Evolutionary conservation across 2,329 filamentous ascomycete genomes (phyloP), one percentile per base, ranked within the genome.

Genomic region (Aspergillus bombycis): DNA sequence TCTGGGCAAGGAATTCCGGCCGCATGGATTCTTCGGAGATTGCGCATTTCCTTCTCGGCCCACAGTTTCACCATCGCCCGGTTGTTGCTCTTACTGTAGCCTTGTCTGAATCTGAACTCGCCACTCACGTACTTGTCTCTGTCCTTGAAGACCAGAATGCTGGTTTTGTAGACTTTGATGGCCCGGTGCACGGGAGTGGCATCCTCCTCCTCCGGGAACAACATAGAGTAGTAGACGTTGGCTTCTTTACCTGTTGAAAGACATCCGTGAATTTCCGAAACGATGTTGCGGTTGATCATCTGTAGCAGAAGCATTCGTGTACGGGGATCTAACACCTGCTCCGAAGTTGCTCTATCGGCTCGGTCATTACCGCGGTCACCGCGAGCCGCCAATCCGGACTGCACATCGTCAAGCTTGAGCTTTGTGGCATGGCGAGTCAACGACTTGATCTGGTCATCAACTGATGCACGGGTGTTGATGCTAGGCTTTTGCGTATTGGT

Each of bases 111-210:
- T 28, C 95, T 86, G 80, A 94, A 93, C 80, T 99, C 95, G 68
- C 95, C 95, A 0, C 91, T 91, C 66, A 99, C 95, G 79, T 99
- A 99, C 73, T 93, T 91, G 79, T 97, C 94, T 63, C 95, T 88
- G 80, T 99, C 95, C 81, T 98, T 98, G 88, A 99, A 99, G 28
- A 96, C 93, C 36, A 99, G 83, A 68, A 99, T 99, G 60, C 92
- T 91, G 9, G 95, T 99, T 85, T 99, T 99, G 87, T 99, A 99
- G 57, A 99, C 92, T 81, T 99, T 99, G 83, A 98, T 93, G 14
- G 95, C 95, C 56, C 93, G 88, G 73, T 97, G 92, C 0, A 89
- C 81, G 23, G 84, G 80, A 2, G 75, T 71, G 21, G 79, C 78
- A 45, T 83, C 82, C 9, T 85, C 79, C 8, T 67, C 80, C 6